Base-by-base conservation (phyloP, 345 rosid species). In the Citrus sp. region DNA sequence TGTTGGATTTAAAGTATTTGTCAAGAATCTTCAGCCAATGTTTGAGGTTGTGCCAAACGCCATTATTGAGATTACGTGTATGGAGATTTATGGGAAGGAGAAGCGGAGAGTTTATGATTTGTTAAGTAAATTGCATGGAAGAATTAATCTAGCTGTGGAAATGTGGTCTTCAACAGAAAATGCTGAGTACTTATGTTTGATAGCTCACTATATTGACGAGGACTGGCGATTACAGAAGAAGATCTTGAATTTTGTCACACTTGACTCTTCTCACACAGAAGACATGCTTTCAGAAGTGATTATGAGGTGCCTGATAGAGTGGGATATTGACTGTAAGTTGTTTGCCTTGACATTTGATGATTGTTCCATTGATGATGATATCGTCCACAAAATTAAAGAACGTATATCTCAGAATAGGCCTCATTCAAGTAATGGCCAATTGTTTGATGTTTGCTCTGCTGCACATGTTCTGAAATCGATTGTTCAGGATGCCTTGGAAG, bases 211-310 rank as follows among this genome's bases (percentile, higher is more conserved):
- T 72, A 89, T 95, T 59, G 96, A 93, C 37, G 93, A 90, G 78
- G 92, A 91, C 35, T 95, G 99, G 99, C 92, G 84, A 81, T 82
- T 93, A 74, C 94, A 90, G 85, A 91, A 86, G 85, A 91, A 87
- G 82, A 89, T 89, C 82, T 87, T 95, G 67, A 95, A 92, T 85
- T 95, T 95, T 74, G 79, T 91, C 60, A 89, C 97, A 14, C 84
- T 95, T 67, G 96, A 93, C 82, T 81, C 93, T 79, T 89, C 98
- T 78, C 91, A 92, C 78, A 90, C 98, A 1, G 89, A 84, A 56
- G 98, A 95, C 85, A 83, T 90, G 97, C 95, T 95, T 80, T 87
- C 98, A 0, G 96, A 93, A 80, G 93, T 93, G 58, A 87, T 95
- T 66, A 85, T 90, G 37, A 88, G 87, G 79, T 92, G 91, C 81